Conservation (phyloP, 2,329 filamentous ascomycete genomes). For the Aspergillus ochraceus region DNA sequence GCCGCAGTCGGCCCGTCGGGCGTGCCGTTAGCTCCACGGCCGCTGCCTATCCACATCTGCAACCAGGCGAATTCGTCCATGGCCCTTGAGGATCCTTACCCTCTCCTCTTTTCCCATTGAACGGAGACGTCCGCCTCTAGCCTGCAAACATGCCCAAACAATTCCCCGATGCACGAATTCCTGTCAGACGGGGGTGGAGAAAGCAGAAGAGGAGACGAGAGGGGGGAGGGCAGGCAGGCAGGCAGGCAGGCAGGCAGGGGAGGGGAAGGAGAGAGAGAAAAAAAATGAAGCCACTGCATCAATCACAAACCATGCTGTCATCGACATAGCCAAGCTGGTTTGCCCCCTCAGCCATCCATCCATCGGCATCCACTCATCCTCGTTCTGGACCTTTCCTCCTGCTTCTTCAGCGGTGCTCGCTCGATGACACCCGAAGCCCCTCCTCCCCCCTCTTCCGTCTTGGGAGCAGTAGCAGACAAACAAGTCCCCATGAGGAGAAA, state of each 20-base stretch:
- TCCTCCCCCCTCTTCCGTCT: not conserved
- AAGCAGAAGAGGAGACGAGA: not conserved
- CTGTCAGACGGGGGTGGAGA: slow-evolving; percentile 7
- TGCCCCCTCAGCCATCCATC: not conserved
- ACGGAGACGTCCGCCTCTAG: slow-evolving; percentile 3
- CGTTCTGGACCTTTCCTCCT: not conserved
- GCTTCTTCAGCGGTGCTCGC: not conserved
- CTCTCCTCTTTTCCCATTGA: slow-evolving; percentile 7
- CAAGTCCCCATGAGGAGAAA: not conserved
- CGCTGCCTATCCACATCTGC: slow-evolving; percentile 21
- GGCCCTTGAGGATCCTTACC: slow-evolving; percentile 6
- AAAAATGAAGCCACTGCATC: not conserved
- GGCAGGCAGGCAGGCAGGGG: not conserved
- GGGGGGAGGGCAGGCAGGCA: too few species aligned
- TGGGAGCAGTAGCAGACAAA: not conserved
- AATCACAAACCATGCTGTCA: slow-evolving; percentile 9
- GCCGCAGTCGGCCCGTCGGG: slow-evolving; percentile 26
- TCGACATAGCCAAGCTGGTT: not conserved
- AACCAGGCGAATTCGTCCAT: slow-evolving; percentile 20
- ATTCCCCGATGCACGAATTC: slow-evolving; percentile 10
- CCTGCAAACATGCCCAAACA: slow-evolving; percentile 27
- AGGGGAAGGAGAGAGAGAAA: not conserved
- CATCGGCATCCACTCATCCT: not conserved
- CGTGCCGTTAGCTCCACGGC: slow-evolving; percentile 24
- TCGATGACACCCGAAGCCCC: not conserved